These are phyloP conservation scores for Pseudogymnoascus sp. DNA, from an alignment of 2,329 filamentous ascomycete genomes.

Conservation along the genomic window DNA sequence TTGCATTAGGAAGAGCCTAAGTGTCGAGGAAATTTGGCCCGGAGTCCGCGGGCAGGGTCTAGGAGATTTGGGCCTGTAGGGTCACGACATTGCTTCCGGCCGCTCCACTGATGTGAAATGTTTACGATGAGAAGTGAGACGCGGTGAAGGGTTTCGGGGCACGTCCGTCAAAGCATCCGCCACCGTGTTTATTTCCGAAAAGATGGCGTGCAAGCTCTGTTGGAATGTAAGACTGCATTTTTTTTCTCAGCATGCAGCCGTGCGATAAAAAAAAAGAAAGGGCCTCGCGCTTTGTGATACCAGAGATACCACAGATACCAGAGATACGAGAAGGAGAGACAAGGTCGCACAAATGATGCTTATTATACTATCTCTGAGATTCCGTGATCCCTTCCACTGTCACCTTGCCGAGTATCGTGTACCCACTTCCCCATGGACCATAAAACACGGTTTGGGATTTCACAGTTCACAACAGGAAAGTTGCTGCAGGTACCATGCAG, in stretches of 20 bases:
- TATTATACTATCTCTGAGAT: slow-evolving; percentile 7
- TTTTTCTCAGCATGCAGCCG: neutral
- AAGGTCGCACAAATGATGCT: neutral
- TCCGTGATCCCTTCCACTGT: slow-evolving; percentile 2
- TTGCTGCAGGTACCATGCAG: slow-evolving; percentile 11
- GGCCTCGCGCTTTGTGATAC: neutral
- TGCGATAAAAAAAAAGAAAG: neutral
- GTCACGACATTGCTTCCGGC: slow-evolving; percentile 6
- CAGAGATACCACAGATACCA: neutral
- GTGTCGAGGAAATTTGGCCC: slow-evolving; percentile 5
- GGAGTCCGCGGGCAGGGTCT: slow-evolving; percentile 6
- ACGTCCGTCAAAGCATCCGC: neutral
- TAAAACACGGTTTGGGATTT: slow-evolving; percentile 11
- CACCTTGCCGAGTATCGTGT: neutral
- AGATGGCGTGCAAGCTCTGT: neutral
- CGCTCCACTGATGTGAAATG: slow-evolving; percentile 1
- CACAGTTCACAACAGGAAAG: neutral
- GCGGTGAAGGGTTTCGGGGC: slow-evolving; percentile 1
- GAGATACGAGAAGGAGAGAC: neutral
- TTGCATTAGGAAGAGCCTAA: slow-evolving; percentile 11
- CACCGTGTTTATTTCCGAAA: neutral
- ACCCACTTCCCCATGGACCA: slow-evolving; percentile 8
- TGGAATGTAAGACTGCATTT: neutral
- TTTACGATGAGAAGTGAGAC: slow-evolving; percentile 8
- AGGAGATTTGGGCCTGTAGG: slow-evolving; percentile 5